These are phyloP conservation scores for Ceratobasidium sp. DNA, from an alignment of 1,284 basidiomycete genomes.

Conservation along the genomic window DNA sequence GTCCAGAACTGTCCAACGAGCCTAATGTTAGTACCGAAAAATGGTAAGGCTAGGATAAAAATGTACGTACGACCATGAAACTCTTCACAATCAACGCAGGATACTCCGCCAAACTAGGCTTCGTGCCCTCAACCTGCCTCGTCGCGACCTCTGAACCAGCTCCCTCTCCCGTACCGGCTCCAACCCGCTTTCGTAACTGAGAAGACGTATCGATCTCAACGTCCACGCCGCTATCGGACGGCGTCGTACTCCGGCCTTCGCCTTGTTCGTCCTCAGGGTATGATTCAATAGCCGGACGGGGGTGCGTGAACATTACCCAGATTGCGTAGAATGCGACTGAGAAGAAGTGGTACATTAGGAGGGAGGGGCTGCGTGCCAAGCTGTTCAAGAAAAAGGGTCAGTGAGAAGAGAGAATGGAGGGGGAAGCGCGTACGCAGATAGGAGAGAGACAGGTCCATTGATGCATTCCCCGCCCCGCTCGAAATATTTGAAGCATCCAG, in stretches of 20 bases:
- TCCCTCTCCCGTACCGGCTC: neutral
- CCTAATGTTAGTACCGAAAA: slow-evolving; percentile 26
- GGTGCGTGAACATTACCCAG: slow-evolving; percentile 84
- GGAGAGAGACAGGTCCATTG: slow-evolving; percentile 86
- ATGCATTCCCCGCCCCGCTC: slow-evolving; percentile 92
- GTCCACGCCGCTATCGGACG: slow-evolving; percentile 21
- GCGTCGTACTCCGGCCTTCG: slow-evolving; percentile 16
- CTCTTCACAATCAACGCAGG: slow-evolving; percentile 67
- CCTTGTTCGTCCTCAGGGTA: slow-evolving; percentile 6
- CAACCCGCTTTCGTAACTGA: slow-evolving; percentile 34
- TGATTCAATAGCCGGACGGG: slow-evolving; percentile 54
- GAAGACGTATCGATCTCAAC: slow-evolving; percentile 8
- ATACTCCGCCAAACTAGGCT: slow-evolving; percentile 65
- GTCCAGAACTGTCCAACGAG: slow-evolving; percentile 72
- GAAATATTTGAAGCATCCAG: slow-evolving; percentile 98
- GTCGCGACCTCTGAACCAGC: neutral
- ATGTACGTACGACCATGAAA: slow-evolving; percentile 65
- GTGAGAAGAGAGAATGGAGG: neutral
- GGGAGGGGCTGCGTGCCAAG: slow-evolving; percentile 75
- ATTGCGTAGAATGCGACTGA: slow-evolving; percentile 92
- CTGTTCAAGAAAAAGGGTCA: slow-evolving; percentile 45
- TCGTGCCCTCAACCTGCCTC: slow-evolving; percentile 38
- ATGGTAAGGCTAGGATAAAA: neutral
- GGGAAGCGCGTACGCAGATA: slow-evolving; percentile 59
- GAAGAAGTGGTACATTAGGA: slow-evolving; percentile 95